Evolutionary conservation across 768 basidiomycete genomes (phyloP), one percentile per base, ranked within the genome.

Genomic region (Lactarius quietus): DNA sequence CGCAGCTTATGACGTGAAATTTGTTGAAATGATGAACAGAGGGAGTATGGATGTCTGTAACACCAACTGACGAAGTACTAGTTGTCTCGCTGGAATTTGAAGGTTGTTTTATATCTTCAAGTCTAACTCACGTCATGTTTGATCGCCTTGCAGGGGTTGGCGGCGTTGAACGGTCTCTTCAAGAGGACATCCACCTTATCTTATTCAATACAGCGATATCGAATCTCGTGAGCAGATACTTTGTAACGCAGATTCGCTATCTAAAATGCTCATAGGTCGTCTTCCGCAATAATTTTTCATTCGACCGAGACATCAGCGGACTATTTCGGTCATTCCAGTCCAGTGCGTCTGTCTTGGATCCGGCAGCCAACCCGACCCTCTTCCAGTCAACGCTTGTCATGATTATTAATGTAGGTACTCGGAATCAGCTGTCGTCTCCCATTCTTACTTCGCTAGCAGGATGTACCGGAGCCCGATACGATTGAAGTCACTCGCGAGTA

Each of bases 21-120:
- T 56, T 38, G 26, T 59, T 17, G 43, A 0, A 28, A 60, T 39
- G 51, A 20, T 9, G 9, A 9, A 28, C 69, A 70, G 84, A 86
- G 75, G 85, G 86, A 6, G 83, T 87, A 2, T 87, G 86, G 86
- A 81, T 87, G 80, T 86, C 86, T 0, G 83, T 84, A 6, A 85
- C 85, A 2, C 86, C 86, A 0, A 86, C 85, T 0, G 75, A 81
- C 56, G 80, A 84, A 26, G 73, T 73, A 0, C 69, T 88, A 15
- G 75, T 88, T 8, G 85, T 87, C 1, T 80, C 86, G 3, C 78
- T 87, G 6, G 86, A 87, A 66, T 88, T 87, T 39, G 86, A 87
- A 79, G 86, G 86, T 80, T 15, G 55, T 18, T 9, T 59, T 14
- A 10, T 6, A 20, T 33, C 9, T 39, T 18, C 35, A 12, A 1